phyloP scores from a whole-genome alignment of 345 rosid genomes.

The Citrus hindsii region DNA sequence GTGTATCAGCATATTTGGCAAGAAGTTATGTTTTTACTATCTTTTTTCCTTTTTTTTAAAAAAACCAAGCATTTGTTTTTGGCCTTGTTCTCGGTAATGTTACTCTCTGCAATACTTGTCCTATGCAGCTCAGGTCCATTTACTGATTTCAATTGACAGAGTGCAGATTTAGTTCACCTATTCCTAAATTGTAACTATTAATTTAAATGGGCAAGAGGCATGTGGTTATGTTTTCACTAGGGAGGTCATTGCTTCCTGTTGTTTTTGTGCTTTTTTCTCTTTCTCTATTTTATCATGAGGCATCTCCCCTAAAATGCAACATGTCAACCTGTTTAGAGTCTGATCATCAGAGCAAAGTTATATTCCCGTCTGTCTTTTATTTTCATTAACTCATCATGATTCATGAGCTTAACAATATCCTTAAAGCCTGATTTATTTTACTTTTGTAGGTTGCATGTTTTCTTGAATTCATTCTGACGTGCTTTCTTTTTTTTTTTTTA shows the following conservation, averaged over 20 bases:
- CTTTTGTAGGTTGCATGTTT: neutral
- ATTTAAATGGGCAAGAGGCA: neutral
- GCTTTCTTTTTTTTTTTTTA: neutral
- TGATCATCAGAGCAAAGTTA: neutral
- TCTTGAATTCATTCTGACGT: neutral
- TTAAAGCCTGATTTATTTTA: neutral
- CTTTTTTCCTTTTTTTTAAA: too few species aligned
- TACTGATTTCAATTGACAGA: neutral
- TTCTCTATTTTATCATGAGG: neutral
- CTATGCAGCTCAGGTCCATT: neutral
- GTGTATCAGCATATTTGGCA: too few species aligned
- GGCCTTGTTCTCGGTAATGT: neutral
- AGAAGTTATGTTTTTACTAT: too few species aligned
- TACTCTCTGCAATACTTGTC: neutral
- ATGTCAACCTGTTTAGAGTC: too few species aligned
- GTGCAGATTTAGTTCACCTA: neutral
- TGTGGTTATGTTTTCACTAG: neutral
- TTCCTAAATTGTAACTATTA: neutral
- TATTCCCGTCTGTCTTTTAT: neutral
- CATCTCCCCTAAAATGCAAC: too few species aligned
- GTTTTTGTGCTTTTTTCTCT: neutral
- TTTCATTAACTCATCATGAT: neutral
- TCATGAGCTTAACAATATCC: neutral
- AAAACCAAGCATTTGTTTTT: neutral
- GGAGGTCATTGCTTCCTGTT: neutral